These are phyloP conservation scores for Hyparrhenia diplandra DNA, from an alignment of 176 grass and related monocot genomes.

Conservation along the genomic window DNA sequence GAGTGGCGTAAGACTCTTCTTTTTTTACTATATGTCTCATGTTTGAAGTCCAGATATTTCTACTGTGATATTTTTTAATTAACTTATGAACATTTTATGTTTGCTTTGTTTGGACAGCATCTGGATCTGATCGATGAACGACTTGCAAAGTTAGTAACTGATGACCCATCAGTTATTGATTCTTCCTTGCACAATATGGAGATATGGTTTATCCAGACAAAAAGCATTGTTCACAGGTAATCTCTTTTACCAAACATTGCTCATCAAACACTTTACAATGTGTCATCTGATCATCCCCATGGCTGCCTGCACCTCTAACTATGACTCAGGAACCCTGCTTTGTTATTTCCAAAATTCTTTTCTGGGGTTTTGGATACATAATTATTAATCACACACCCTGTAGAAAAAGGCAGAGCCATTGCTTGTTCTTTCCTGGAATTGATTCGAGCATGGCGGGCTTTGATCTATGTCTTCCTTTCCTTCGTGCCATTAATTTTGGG, in stretches of 20 bases:
- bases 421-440: background rate
- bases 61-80: background rate
- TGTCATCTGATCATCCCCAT: background rate
- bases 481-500: background rate
- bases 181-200: constrained; percentile 84
- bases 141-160: constrained; percentile 78
- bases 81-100: background rate
- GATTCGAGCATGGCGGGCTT: background rate
- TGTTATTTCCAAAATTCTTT: background rate
- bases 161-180: constrained; percentile 98
- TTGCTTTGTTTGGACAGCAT: constrained; percentile 41
- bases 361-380: background rate
- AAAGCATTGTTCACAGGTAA: constrained; percentile 90
- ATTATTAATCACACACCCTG: background rate
- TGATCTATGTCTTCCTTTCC: background rate
- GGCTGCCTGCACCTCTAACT: background rate
- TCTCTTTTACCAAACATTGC: background rate
- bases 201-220: constrained; percentile 89
- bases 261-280: constrained; percentile 20
- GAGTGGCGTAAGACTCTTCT: constrained; percentile 57
- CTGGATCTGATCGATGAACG: constrained; percentile 72
- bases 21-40: constrained; percentile 4
- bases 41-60: constrained; percentile 1
- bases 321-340: background rate
- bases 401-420: background rate